Evolutionary conservation across 768 basidiomycete species (phyloP).

Genomic region (Tulasnella sp.): DNA sequence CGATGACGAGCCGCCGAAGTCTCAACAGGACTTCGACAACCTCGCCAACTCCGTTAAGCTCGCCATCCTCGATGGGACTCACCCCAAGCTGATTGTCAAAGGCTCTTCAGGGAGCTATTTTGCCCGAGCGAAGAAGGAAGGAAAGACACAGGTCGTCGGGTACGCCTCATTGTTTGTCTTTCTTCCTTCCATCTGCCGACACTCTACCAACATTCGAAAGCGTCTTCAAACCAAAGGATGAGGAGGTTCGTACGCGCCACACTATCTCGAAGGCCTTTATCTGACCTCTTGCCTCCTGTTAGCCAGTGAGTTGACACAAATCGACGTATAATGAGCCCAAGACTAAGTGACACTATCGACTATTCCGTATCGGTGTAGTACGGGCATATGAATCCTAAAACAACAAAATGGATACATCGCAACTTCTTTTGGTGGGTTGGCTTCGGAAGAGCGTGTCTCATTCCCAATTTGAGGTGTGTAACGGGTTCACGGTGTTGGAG

Average conservation of each 20-base stretch:
- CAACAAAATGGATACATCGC: slow-evolving; percentile 81
- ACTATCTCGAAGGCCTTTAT: background rate
- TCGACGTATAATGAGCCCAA: background rate
- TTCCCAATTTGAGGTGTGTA: slow-evolving; percentile 70
- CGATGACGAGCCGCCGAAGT: slow-evolving; percentile 69
- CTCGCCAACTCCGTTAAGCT: slow-evolving; percentile 51
- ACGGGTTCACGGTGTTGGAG: background rate
- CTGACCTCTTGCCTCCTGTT: background rate
- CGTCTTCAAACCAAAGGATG: slow-evolving; percentile 76
- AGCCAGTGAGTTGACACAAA: background rate
- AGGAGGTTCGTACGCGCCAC: slow-evolving; percentile 12
- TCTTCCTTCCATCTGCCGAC: background rate
- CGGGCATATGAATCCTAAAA: slow-evolving; percentile 82
- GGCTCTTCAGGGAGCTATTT: slow-evolving; percentile 90
- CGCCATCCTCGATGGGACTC: slow-evolving; percentile 65
- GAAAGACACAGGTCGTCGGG: slow-evolving; percentile 69
- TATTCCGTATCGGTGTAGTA: slow-evolving; percentile 28
- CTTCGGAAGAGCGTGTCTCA: slow-evolving; percentile 79
- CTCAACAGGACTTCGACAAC: slow-evolving; percentile 60
- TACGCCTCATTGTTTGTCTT: slow-evolving; percentile 30
- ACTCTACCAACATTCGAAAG: slow-evolving; percentile 27
- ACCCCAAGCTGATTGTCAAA: slow-evolving; percentile 84
- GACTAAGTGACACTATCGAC: too few relatives aligned
- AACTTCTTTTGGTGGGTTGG: slow-evolving; percentile 85
- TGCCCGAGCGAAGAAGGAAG: slow-evolving; percentile 70